Base-by-base conservation (phyloP, 2,329 filamentous ascomycete genomes). In the Bipolaris sorokiniana region DNA sequence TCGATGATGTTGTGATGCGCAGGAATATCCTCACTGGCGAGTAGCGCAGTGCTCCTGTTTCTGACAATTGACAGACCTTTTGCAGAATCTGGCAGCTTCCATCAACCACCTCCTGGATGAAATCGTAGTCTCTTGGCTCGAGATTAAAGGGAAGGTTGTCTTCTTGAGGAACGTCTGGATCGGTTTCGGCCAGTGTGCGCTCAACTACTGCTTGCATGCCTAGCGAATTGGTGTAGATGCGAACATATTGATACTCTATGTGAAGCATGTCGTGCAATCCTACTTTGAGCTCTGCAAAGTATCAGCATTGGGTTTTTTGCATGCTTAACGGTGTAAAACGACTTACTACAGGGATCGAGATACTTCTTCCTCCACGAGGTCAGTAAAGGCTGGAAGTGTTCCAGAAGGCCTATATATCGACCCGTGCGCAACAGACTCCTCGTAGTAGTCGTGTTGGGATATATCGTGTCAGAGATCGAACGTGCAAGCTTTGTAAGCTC, bases 141-240 rank as follows among this genome's bases (percentile, higher is more conserved):
- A 82, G 76, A 46, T 77, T 76, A 62, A 81, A 74, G 11, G 78
- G 70, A 10, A 80, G 66, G 36, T 80, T 70, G 9, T 76, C 71
- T 38, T 75, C 72, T 53, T 70, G 80, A 37, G 70, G 69, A 1
- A 69, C 70, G 11, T 75, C 71, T 4, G 71, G 70, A 58, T 77
- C 73, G 20, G 72, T 70, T 49, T 76, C 73, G 6, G 73, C 71
- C n/a, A 83, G 72, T 1, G 79, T 80, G n/a, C 82, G 80, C 56
- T 85, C 83, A 3, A 85, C 82, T 3, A 85, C 80, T 2, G 83
- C 83, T 67, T 86, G 83, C 71, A 86, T 82, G 2, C 82, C 83
- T 5, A 85, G 77, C 0, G 78, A 79, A 45, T 81, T 81, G 37
- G 77, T 77, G 51, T 79, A 80, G 15, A 79, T 76, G 1, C 77